A percentile compares a stretch with the other conserved stretches of the same genome.
These are phyloP conservation scores for Yamadazyma dushanensis DNA, from an alignment of 1,139 yeast species.

Conservation along the genomic window DNA sequence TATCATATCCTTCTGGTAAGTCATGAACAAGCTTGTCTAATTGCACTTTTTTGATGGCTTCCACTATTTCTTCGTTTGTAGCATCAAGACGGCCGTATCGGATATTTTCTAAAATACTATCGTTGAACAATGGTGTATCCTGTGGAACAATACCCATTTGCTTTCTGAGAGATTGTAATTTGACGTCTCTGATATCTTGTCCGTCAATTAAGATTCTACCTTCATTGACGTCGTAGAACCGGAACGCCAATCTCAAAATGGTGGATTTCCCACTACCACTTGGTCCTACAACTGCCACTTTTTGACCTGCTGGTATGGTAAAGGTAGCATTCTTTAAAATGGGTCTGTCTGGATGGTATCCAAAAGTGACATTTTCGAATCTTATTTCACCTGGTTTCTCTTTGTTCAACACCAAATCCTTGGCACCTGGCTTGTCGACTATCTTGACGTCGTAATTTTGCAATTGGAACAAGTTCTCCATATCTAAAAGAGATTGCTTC, in stretches of 20 bases:
- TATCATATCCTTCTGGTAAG: constrained; percentile 79
- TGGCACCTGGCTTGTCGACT: constrained; percentile 60
- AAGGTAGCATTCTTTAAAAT: constrained; percentile 80
- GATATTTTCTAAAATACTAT: constrained; percentile 82
- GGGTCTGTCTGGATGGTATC: constrained; percentile 86
- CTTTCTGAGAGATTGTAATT: constrained; percentile 70
- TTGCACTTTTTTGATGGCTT: constrained; percentile 69
- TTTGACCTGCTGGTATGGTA: constrained; percentile 85
- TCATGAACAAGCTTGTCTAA: constrained; percentile 62
- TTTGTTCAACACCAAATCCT: constrained; percentile 50
- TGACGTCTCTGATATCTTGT: constrained; percentile 78
- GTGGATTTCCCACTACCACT: constrained; percentile 97
- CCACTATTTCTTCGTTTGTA: constrained; percentile 65
- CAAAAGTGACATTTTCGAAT: constrained; percentile 91
- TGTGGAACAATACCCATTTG: constrained; percentile 95
- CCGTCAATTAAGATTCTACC: constrained; percentile 89
- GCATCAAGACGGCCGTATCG: constrained; percentile 83
- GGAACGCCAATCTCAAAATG: constrained; percentile 73
- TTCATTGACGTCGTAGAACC: constrained; percentile 80
- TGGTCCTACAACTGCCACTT: constrained; percentile 93
- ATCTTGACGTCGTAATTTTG: constrained; percentile 75
- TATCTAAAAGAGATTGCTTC: constrained; percentile 86
- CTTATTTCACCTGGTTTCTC: constrained; percentile 65
- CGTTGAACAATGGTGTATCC: constrained; percentile 94
- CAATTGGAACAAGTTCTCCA: constrained; percentile 85